Base-by-base conservation (phyloP, 805 yeast species). In the Kodamaea laetipori region DNA sequence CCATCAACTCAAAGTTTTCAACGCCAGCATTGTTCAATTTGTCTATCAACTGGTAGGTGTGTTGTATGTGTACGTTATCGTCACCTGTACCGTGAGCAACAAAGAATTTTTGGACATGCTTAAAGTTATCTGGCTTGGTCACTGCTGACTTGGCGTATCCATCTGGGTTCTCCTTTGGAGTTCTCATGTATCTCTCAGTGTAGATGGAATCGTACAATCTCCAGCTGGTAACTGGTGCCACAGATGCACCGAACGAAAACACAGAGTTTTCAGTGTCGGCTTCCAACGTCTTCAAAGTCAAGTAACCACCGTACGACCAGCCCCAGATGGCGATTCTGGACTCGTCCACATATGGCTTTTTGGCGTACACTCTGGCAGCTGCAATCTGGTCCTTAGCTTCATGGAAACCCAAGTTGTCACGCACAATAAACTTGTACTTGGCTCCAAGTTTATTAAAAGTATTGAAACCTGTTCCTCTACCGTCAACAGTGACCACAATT, bases 401-500 rank as follows among this genome's bases (percentile, higher is more conserved):
- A 58, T 75, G 81, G 50, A 81, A 70, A 1, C 98, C 97, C 42
- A 94, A 72, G 23, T 79, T 77, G 59, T 87, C 95, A 40, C 95
- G 78, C 2, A 94, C 98, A 26, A 80, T 61, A 19, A 85, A 77
- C 60, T 96, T 80, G 69, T 83, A 94, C 8, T 58, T 43, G 3
- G 75, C 54, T 1, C 74, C 74, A 39, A 77, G 60, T 40, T 83
- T 77, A 38, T 66, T 64, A 33, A 52, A 50, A 10, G 96, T 96
- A 66, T 82, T 87, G 63, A 74, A 87, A 0, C 97, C 98, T 1
- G 99, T 94, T 23, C 99, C 99, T 54, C 99, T 78, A 0, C 98
- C 98, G 64, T 94, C 99, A 3, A 94, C 95, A 1, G 96, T 86
- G 1, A 94, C 96, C 6, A 94, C 96, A 38, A 94, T 77, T 2